Base-by-base conservation (phyloP, 1,284 basidiomycete species). In the Coniferiporia weirii region DNA sequence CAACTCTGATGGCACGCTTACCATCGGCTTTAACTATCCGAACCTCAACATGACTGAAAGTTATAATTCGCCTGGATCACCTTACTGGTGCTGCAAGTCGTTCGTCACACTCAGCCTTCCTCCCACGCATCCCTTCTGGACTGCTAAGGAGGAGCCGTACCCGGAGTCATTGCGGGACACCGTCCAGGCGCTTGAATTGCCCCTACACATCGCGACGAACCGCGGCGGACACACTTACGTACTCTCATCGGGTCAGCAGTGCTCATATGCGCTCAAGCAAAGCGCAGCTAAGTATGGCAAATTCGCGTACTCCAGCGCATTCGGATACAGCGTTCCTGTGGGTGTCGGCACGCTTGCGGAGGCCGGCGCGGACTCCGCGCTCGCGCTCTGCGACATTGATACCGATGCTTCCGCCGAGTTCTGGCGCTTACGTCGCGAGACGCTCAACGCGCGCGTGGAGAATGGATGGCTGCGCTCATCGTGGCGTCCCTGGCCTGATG, bases 41-140 rank as follows among this genome's bases (percentile, higher is more conserved):
- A 89, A 89, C 66, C 82, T 83, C 70, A 86, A 85, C 68, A 83
- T 89, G 75, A 86, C 84, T 13, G 83, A 90, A 69, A 89, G 87
- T 72, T 90, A 91, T 73, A 90, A 89, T 68, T 88, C 86, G 0
- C 85, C 87, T 1, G 87, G 87, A 54, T 89, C 86, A n/a, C 85
- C 86, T 0, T 92, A 91, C 71, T 91, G 89, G 89, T 87, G 83
- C 67, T 90, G 85, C 76, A 89, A 91, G 66, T 84, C 87, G 0
- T 91, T 91, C 70, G 76, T 86, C 45, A 73, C 84, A 4, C 79
- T 91, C n/a, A 76, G 84, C 1, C 76, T 89, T 1, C 79, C 84
- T 0, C 75, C 79, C 15, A 73, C 76, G 0, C 87, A 90, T 66
- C 85, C 85, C 0, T 90, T 90, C 76, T 91, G 88, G 89, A 67